These are phyloP conservation scores for Omphalotus olearius DNA, from an alignment of 1,284 basidiomycete species.

Conservation along the genomic window DNA sequence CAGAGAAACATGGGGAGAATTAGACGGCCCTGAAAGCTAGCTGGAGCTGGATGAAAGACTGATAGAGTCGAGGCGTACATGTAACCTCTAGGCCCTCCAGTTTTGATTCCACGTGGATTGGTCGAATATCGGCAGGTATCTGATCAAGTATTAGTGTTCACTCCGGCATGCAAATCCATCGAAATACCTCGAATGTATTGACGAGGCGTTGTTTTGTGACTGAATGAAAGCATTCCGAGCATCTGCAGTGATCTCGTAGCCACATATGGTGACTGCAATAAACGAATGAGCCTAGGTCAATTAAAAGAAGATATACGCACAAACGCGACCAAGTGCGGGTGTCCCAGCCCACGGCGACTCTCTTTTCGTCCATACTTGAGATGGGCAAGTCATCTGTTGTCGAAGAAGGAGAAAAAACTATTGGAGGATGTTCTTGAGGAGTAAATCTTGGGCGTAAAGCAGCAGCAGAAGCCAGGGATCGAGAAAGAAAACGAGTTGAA, in stretches of 20 bases:
- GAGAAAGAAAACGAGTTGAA: too few species aligned
- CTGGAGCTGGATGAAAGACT: not conserved
- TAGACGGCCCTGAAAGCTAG: constrained; percentile 51
- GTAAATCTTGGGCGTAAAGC: too few species aligned
- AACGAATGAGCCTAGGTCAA: not conserved
- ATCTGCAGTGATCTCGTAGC: constrained; percentile 79
- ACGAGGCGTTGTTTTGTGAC: constrained; percentile 88
- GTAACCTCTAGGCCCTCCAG: constrained; percentile 63
- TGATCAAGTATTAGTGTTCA: too few species aligned
- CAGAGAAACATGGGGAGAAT: constrained; percentile 61
- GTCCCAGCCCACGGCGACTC: constrained; percentile 68
- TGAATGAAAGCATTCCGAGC: constrained; percentile 83
- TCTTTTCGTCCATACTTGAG: constrained; percentile 50
- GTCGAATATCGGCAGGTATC: constrained; percentile 75
- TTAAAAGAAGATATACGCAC: constrained; percentile 35
- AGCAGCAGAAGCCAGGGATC: too few species aligned
- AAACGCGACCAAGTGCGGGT: constrained; percentile 64
- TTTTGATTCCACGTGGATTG: constrained; percentile 57
- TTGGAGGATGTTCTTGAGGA: too few species aligned
- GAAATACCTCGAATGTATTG: constrained; percentile 73
- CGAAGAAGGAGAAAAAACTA: too few species aligned
- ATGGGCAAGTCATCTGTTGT: constrained; percentile 43
- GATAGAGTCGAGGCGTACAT: constrained; percentile 40
- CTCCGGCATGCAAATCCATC: too few species aligned
- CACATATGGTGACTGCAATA: constrained; percentile 42